Evolutionary conservation across 345 rosid species (phyloP).

Genomic region (Eucalyptus viminalis): DNA sequence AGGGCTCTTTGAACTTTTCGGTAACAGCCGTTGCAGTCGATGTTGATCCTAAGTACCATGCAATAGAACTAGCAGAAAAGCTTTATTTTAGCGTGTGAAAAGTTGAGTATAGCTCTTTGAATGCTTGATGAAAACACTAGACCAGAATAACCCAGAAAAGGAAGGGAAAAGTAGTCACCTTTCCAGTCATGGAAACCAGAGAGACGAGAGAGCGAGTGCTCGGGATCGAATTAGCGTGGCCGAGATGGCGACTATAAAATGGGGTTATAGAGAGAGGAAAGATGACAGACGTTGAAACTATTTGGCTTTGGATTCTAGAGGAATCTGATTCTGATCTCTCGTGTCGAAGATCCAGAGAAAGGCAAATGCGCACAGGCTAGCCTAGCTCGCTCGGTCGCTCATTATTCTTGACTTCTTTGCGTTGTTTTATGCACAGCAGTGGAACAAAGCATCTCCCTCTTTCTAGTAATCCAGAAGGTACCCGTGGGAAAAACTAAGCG

Average conservation of each 20-base stretch:
- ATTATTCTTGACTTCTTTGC: slow-evolving; percentile 13
- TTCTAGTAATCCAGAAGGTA: background rate
- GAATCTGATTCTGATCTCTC: slow-evolving; percentile 26
- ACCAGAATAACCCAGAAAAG: background rate
- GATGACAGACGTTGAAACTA: background rate
- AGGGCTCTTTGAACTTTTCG: slow-evolving; percentile 36
- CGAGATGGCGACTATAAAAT: background rate
- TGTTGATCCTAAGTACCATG: slow-evolving; percentile 41
- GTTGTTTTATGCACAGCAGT: background rate
- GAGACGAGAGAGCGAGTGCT: background rate
- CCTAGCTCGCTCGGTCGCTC: background rate
- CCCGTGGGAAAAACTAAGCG: background rate
- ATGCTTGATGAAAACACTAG: background rate
- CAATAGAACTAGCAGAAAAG: slow-evolving; percentile 10
- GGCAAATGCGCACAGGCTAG: background rate
- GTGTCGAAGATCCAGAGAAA: background rate
- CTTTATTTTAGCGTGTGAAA: background rate
- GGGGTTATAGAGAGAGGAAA: background rate
- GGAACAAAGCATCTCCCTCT: background rate
- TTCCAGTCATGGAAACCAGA: background rate
- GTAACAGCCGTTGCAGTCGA: slow-evolving; percentile 40
- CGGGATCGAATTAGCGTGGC: background rate
- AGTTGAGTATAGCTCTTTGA: background rate
- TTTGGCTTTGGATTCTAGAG: background rate
- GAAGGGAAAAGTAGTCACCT: background rate